Evolutionary conservation across 371 early-diverging fungal genomes (phyloP), one percentile per base, ranked within the genome.

Genomic region (Coemansia sp.): DNA sequence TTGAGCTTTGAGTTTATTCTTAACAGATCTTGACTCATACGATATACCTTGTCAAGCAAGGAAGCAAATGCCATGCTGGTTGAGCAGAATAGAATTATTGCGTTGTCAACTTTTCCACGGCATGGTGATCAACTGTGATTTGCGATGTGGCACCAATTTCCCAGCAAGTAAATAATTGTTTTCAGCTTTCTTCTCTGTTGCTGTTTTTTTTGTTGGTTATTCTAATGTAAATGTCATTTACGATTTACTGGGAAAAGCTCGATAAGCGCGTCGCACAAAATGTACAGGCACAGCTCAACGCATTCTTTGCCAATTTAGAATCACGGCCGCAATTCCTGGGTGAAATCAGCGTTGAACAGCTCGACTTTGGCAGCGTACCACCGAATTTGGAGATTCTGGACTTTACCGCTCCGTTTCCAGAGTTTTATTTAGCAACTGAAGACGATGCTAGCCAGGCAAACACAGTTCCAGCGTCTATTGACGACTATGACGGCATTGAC

Each of bases 361-460:
- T 96, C 68, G 87, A 89, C 59, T 95, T 95, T 79, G 98, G 97
- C 8, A 82, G 84, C 21, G 85, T 88, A 16, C 86, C 95, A 2
- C 95, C 96, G 0, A 80, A 85, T 22, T 73, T 95, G n/a, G 89
- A 89, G 55, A 89, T 95, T 18, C 82, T 82, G 7, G 89, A 94
- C 60, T 84, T 97, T 21, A 88, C 89, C 18, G 94, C 93, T 62
- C 95, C 96, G 0, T 86, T 90, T 42, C 87, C 92, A 6, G 97
- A 95, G 77, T 95, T 95, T 77, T 97, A 97, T 74, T 75, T 85
- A 24, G 80, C 82, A 14, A 84, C 84, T 54, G 83, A 83, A 40
- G 87, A 86, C 26, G 83, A 84, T 7, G 59, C 34, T 1, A 22
- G 40, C 22, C 53, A 71, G 24, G 27, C n/a, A 1, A 60, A 71